Evolutionary conservation across 352 stramenopile genomes (phyloP), one percentile per base, ranked within the genome.

Genomic region (Phytophthora pseudosyringae): DNA sequence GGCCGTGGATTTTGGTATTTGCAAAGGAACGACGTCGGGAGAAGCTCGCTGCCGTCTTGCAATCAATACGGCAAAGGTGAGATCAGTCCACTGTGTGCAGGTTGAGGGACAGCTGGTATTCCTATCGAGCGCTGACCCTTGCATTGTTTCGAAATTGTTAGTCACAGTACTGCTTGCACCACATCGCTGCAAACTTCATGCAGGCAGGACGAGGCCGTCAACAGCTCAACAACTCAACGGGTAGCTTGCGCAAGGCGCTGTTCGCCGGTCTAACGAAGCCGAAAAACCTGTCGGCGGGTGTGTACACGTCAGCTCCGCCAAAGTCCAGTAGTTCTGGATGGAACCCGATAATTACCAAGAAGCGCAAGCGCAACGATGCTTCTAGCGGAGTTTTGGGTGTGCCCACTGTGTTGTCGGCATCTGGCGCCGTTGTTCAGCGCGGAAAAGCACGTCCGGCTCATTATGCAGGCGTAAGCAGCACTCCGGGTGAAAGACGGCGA

Each of bases 221-320:
- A 59, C 84, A 91, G 51, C 82, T 95, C 8, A 95, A 93, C 44
- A 91, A 87, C 53, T 80, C 73, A 21, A 70, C 87, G 26, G 80
- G 77, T 15, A 89, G 63, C 29, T 80, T 90, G 47, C 81, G 86
- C 16, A 91, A 90, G 57, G 67, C 76, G 12, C 50, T 93, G 6
- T 93, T 94, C 53, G 67, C 73, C 25, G 67, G 59, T 2, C 67
- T 79, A 36, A 73, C 67, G 7, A 76, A 86, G 35, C 71, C 83
- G 1, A 93, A 92, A 45, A 95, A 93, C 52, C 71, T 95, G 26
- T 95, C 87, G 15, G 76, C 83, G 1, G 87, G 87, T 10, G 81
- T 91, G n/a, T 95, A 93, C 62, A 81, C 69, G 28, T 81, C 71
- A 26, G 59, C 47, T n/a, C 64, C 59, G 25, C 51, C 50, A 13